Base-by-base conservation (phyloP, 495 filamentous ascomycete genomes). In the Paragyromitra xinjiangensis region DNA sequence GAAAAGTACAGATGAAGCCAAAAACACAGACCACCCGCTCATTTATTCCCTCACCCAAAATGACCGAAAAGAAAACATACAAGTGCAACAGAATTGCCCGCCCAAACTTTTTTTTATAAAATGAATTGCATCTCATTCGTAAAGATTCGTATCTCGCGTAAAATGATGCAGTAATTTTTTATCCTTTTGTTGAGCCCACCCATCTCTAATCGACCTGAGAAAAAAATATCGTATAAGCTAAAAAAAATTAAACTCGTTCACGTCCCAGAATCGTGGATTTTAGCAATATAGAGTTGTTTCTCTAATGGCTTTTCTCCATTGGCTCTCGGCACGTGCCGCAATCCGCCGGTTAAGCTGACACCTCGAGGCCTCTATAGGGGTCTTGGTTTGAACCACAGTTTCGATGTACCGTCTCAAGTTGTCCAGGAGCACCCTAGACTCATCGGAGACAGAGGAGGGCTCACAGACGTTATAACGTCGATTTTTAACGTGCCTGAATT, bases 251-350 rank as follows among this genome's bases (percentile, higher is more conserved):
- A 79, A 70, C 77, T 78, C 73, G 56, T 78, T 78, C 72, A 61
- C 44, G 48, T 61, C 42, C 74, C 39, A 64, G 68, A 70, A 64
- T 65, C 68, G 42, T 67, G 11, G 59, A 9, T 29, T 34, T 69
- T 67, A 79, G 44, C 68, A 80, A 63, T 79, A 81, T 44, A 81
- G 75, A 29, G 78, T 26, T 51, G 77, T 64, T 24, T 81, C 79
- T 39, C 22, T 81, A 8, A 81, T 69, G n/a, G 64, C 53, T 3
- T 58, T 39, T n/a, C n/a, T 75, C 80, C 80, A 81, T 39, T 64
- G 69, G n/a, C 64, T 51, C 75, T 82, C 80, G 24, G 80, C 80
- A 39, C 80, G 80, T 19, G 74, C 80, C 42, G 80, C 79, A 75
- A 81, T 81, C 51, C 80, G 80, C 42, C 80, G 80, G 56, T 75